A percentile compares a stretch with the other conserved stretches of the same genome.
Conservation (phyloP, 2,329 filamentous ascomycete species). For the Fusarium decemcellulare region DNA sequence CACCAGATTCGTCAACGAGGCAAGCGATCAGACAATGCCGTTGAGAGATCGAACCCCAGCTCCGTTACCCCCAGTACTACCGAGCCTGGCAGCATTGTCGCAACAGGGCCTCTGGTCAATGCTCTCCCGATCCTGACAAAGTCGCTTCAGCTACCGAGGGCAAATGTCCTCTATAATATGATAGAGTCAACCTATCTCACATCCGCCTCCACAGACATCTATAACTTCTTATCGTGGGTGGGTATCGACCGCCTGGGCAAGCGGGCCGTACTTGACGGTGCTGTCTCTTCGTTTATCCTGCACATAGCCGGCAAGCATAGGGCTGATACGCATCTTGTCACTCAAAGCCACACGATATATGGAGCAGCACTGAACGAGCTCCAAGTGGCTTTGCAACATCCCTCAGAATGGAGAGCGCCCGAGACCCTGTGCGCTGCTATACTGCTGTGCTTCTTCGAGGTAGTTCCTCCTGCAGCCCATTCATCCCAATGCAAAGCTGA, state of each 20-base stretch:
- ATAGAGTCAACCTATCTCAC: conserved; percentile 42
- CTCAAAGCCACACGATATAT: conserved; percentile 55
- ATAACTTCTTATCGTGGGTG: conserved; percentile 47
- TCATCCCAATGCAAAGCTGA: conserved; percentile 25
- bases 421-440: conserved; percentile 60
- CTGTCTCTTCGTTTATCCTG: conserved; percentile 54
- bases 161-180: conserved; percentile 51
- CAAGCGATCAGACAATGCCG: conserved; percentile 22
- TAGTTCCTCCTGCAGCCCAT: conserved; percentile 30
- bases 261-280: conserved; percentile 54
- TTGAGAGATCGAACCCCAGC: conserved; percentile 20
- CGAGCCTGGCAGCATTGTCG: conserved; percentile 18
- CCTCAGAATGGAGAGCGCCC: conserved; percentile 54
- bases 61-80: conserved; percentile 19
- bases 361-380: conserved; percentile 53
- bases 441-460: conserved; percentile 57
- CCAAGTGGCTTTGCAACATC: conserved; percentile 54
- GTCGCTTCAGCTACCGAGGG: conserved; percentile 42
- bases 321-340: conserved; percentile 48
- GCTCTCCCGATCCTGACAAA: conserved; percentile 31
- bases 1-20: conserved; percentile 53
- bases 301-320: conserved; percentile 56
- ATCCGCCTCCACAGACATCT: conserved; percentile 41
- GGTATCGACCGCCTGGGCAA: conserved; percentile 51
- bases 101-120: conserved; percentile 13